These are phyloP conservation scores for Lotmaria passim DNA, from an alignment of 208 protist genomes.

Conservation along the genomic window DNA sequence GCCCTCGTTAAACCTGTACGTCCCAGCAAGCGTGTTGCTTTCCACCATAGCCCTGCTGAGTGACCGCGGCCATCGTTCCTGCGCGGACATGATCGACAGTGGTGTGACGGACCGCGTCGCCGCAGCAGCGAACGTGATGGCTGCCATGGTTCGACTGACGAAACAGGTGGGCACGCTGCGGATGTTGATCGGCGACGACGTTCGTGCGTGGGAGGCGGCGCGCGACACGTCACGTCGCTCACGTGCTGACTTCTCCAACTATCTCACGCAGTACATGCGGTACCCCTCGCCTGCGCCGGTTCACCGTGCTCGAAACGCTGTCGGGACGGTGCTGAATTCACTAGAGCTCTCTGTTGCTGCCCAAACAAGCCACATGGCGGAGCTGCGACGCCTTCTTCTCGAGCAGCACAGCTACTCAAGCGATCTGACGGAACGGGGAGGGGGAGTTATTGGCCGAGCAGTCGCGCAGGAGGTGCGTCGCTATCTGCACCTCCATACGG, in stretches of 20 bases:
- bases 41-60: constrained; percentile 9
- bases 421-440: constrained; percentile 4
- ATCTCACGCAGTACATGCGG: background rate
- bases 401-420: background rate
- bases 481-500: constrained; percentile 24
- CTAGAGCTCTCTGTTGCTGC: constrained; percentile 40
- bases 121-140: background rate
- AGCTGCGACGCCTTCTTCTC: constrained; percentile 34
- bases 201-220: constrained; percentile 25
- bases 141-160: background rate
- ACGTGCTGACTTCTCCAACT: background rate
- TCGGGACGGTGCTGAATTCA: constrained; percentile 31
- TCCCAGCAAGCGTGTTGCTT: constrained; percentile 10
- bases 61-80: background rate
- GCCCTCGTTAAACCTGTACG: constrained; percentile 30
- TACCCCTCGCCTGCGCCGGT: background rate
- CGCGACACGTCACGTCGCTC: constrained; percentile 3
- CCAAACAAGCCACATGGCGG: constrained; percentile 41
- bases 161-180: constrained; percentile 18
- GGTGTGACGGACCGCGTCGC: background rate
- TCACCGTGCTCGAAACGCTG: constrained; percentile 16
- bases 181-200: constrained; percentile 32
- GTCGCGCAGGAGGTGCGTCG: constrained; percentile 24
- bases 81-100: background rate
- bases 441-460: background rate